Evolutionary conservation across 805 yeast genomes (phyloP).

Genomic region (Pichia californica): DNA sequence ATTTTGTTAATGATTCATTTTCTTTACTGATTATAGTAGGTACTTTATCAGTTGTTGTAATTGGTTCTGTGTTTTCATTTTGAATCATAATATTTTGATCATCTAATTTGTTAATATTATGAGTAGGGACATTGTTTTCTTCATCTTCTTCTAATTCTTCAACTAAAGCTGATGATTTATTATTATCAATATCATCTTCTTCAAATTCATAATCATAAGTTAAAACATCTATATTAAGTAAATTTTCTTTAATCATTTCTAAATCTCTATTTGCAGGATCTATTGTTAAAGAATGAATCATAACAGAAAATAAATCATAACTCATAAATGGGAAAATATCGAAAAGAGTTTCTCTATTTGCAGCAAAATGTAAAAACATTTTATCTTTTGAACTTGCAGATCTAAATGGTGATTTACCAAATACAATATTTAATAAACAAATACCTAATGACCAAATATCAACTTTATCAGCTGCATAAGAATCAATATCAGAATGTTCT

Average conservation of each 20-base stretch:
- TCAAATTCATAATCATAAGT: slow-evolving; percentile 75
- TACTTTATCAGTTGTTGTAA: background rate
- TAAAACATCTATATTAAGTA: slow-evolving; percentile 55
- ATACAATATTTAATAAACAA: slow-evolving; percentile 74
- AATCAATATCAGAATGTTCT: slow-evolving; percentile 45
- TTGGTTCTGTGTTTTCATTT: background rate
- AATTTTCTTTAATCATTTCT: slow-evolving; percentile 49
- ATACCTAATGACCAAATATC: slow-evolving; percentile 91
- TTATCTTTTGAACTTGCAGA: slow-evolving; percentile 74
- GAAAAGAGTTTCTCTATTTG: slow-evolving; percentile 81
- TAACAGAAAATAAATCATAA: slow-evolving; percentile 76
- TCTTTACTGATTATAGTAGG: too few relatives aligned
- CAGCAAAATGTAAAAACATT: slow-evolving; percentile 76
- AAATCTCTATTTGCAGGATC: slow-evolving; percentile 84
- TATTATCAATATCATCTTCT: slow-evolving; percentile 17
- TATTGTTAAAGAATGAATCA: slow-evolving; percentile 69
- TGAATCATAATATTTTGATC: too few relatives aligned
- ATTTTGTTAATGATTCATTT: background rate
- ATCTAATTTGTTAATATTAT: background rate
- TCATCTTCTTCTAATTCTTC: slow-evolving; percentile 1
- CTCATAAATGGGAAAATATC: slow-evolving; percentile 90
- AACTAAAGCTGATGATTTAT: background rate
- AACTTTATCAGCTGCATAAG: slow-evolving; percentile 72
- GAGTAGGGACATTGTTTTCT: too few relatives aligned
- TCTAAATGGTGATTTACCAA: slow-evolving; percentile 81